Base-by-base conservation (phyloP, 2,329 filamentous ascomycete species). In the Alternaria arbusti region DNA sequence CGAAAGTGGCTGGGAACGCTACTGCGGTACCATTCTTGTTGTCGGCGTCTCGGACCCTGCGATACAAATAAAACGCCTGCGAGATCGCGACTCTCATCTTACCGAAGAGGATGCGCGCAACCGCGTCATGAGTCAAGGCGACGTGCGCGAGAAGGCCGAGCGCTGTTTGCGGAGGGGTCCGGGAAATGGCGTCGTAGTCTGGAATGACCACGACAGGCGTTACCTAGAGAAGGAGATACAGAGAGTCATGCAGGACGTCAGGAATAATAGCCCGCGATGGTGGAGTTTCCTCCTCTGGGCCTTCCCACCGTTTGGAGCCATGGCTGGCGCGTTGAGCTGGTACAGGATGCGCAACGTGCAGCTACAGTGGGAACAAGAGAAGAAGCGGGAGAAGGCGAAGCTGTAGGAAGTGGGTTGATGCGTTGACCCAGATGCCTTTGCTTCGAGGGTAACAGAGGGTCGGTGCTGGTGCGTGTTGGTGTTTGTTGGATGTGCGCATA, bases 61-160 rank as follows among this genome's bases (percentile, higher is more conserved):
- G 65, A 86, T 94, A 50, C 96, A 99, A 84, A 95, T 97, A 87
- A 82, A 86, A 74, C 84, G 96, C 13, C 81, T 99, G 63, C 86
- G 89, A 71, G 88, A 87, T 15, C 84, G 96, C 54, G 94, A 99
- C 80, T 76, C 86, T 40, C 91, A 97, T 80, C 82, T 98, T 32
- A 91, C 86, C 9, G 86, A 86, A n/a, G 91, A 96, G 76, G 96
- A 99, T 78, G 96, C 95, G 15, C 87, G 90, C 84, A 94, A 96
- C 77, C 84, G 96, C 17, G 93, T 99, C 6, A 83, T 86, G 66
- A 96, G 93, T 76, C 96, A 99, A 85, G 91, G 89, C 49, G 92
- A 97, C 79, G 91, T 97, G 64, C 85, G 89, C 68, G 88, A 91
- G 72, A 98, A 98, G 86, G 94, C 92, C 17, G 85, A 86, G 77